Evolutionary conservation across 176 grass and related monocot species (phyloP).

Genomic region (Eleusine coracana): DNA sequence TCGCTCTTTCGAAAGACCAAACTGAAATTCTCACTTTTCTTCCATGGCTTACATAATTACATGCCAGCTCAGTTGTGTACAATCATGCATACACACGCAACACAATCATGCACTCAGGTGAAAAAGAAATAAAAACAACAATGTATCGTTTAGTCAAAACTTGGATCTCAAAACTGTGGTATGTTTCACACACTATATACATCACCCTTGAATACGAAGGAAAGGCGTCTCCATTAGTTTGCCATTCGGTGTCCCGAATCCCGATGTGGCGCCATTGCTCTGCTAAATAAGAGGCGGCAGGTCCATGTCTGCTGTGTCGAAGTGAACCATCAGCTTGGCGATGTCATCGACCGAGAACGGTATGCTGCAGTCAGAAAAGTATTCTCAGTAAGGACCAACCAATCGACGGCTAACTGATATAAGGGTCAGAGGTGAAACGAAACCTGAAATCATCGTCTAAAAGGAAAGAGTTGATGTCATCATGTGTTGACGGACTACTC

Average conservation of each 20-base stretch:
- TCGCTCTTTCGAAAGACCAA: background rate
- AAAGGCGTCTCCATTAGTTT: background rate
- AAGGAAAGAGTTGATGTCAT: conserved; percentile 72
- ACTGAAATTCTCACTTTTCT: background rate
- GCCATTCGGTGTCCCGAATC: background rate
- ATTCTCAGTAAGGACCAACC: background rate
- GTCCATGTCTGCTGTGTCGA: conserved; percentile 48
- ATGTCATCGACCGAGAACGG: conserved; percentile 59
- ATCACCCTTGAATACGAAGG: conserved; percentile 10
- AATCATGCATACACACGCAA: conserved; percentile 24
- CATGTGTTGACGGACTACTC: conserved; percentile 37
- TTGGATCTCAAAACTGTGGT: conserved; percentile 46
- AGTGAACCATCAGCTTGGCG: conserved; percentile 41
- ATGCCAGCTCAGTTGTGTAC: conserved; percentile 47
- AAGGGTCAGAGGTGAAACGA: background rate
- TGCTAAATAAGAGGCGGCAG: conserved; percentile 46
- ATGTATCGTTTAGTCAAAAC: background rate
- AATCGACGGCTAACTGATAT: background rate
- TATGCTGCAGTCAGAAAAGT: conserved; percentile 46
- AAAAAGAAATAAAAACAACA: conserved; percentile 1
- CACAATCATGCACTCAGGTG: conserved; percentile 26
- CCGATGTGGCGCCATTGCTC: conserved; percentile 25
- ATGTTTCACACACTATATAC: conserved; percentile 45
- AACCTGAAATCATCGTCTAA: conserved; percentile 73
- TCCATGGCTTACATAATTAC: conserved; percentile 4